These are phyloP conservation scores for Sequoiadendron giganteum DNA, from an alignment of 75 land plant genomes.

Conservation along the genomic window DNA sequence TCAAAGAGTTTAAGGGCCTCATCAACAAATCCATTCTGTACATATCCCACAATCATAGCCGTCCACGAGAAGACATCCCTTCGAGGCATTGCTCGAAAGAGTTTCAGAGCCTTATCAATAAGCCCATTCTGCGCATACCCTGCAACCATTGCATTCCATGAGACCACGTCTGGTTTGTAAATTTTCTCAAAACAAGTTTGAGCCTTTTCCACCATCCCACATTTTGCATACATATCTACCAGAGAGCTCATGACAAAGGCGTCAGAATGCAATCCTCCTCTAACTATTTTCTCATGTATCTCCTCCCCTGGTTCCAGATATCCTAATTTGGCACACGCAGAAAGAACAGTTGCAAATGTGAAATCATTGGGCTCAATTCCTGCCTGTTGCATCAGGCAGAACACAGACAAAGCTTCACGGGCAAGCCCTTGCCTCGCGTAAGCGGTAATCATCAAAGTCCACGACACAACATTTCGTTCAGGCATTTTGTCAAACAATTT, in stretches of 20 bases:
- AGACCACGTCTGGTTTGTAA: not conserved
- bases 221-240: conserved; percentile 29
- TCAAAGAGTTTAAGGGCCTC: conserved; percentile 18
- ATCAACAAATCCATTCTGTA: conserved; percentile 15
- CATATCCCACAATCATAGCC: conserved; percentile 19
- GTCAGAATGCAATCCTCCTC: conserved; percentile 8
- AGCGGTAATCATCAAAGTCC: conserved; percentile 22
- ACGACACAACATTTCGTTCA: conserved; percentile 8
- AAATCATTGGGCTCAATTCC: conserved; percentile 23
- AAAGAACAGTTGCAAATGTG: conserved; percentile 18
- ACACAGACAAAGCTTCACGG: conserved; percentile 7
- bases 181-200: conserved; percentile 6
- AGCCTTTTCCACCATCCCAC: conserved; percentile 20
- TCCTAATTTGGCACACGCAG: not conserved
- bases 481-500: conserved; percentile 7
- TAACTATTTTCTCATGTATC: conserved; percentile 10
- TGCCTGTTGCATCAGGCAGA: conserved; percentile 14
- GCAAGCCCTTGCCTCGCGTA: conserved; percentile 8
- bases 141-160: conserved; percentile 6
- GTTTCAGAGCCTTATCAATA: conserved; percentile 10
- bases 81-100: conserved; percentile 16
- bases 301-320: not conserved
- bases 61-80: conserved; percentile 16
- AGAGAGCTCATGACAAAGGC: conserved; percentile 19
- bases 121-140: conserved; percentile 20